A percentile compares a stretch with the other conserved stretches of the same genome.
These are phyloP conservation scores for Boletus tylopilopsis DNA, from an alignment of 768 basidiomycete species.

Conservation along the genomic window DNA sequence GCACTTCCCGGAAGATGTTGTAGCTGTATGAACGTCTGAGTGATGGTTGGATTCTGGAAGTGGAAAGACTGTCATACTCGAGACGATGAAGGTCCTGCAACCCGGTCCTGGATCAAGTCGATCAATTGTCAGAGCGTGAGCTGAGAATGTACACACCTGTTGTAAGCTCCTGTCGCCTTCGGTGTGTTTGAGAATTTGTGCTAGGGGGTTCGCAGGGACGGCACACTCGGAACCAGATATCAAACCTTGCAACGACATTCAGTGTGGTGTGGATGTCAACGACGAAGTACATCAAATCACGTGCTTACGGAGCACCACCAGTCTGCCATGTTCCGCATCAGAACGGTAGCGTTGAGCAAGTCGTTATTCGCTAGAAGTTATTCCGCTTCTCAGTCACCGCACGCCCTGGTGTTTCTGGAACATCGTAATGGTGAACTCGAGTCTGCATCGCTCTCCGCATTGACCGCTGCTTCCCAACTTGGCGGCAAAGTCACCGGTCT, in stretches of 20 bases:
- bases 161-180: constrained; percentile 87
- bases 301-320: constrained; percentile 5
- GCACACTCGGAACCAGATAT: constrained; percentile 91
- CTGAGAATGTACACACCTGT: constrained; percentile 47
- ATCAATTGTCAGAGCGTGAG: not conserved
- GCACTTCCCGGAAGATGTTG: constrained; percentile 70
- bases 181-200: constrained; percentile 86
- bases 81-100: constrained; percentile 69
- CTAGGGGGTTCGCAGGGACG: constrained; percentile 77
- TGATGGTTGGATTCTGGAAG: not conserved
- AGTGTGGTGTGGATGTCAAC: not conserved
- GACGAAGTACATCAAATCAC: constrained; percentile 8
- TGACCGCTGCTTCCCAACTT: constrained; percentile 85
- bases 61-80: constrained; percentile 41
- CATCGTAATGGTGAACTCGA: constrained; percentile 81
- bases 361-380: constrained; percentile 40
- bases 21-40: constrained; percentile 42
- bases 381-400: constrained; percentile 57
- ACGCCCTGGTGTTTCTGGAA: constrained; percentile 87
- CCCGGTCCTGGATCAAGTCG: constrained; percentile 53
- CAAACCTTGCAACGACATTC: constrained; percentile 74
- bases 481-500: constrained; percentile 85
- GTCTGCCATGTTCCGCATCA: constrained; percentile 18
- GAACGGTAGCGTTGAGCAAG: constrained; percentile 28
- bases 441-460: constrained; percentile 80